These are phyloP conservation scores for Apiospora marii DNA, from an alignment of 2,329 filamentous ascomycete species.

Conservation along the genomic window DNA sequence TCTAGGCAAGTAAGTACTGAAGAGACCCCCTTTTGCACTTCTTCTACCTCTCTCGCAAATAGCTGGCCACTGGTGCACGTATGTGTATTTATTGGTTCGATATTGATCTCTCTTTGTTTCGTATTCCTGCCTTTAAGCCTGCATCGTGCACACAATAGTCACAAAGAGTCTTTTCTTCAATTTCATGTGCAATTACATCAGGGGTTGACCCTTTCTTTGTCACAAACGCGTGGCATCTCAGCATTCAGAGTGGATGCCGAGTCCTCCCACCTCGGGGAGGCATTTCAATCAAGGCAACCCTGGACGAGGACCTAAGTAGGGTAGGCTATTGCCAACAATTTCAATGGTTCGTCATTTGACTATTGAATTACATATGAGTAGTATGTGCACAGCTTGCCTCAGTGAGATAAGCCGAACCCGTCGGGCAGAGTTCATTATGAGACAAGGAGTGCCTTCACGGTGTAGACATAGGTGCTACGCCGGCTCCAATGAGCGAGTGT, in stretches of 20 bases:
- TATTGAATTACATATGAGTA: background rate
- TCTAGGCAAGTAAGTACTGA: too few relatives aligned
- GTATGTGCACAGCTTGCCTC: slow-evolving; percentile 1
- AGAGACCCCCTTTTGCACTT: background rate
- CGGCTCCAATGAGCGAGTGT: background rate
- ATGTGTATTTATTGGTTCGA: background rate
- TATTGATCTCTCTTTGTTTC: background rate
- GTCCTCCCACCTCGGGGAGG: background rate
- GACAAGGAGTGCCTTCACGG: background rate
- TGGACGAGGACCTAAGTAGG: background rate
- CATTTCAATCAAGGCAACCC: background rate
- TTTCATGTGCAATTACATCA: background rate
- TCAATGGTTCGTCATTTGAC: background rate
- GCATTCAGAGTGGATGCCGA: too few relatives aligned
- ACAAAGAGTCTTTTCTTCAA: background rate
- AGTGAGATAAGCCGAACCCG: slow-evolving; percentile 8
- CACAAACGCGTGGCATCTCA: background rate
- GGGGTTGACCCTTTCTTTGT: background rate
- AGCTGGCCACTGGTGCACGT: background rate
- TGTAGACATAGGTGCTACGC: background rate
- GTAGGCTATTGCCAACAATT: background rate
- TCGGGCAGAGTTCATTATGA: background rate
- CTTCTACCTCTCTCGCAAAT: background rate
- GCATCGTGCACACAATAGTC: background rate
- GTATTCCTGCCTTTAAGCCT: background rate